These are phyloP conservation scores for Marchantia polymorpha DNA, from an alignment of 225 moss, liverwort and hornwort genomes.

Conservation along the genomic window DNA sequence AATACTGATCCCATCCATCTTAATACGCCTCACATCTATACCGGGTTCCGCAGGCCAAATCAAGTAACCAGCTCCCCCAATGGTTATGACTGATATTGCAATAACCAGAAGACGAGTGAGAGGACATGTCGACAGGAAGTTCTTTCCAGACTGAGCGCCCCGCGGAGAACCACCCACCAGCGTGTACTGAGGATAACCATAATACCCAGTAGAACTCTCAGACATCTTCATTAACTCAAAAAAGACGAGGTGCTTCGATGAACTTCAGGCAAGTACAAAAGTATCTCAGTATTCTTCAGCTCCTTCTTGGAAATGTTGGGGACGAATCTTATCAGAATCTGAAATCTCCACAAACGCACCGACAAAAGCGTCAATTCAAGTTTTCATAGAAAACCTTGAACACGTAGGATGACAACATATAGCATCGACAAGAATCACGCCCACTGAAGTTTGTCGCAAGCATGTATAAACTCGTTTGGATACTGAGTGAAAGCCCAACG, in stretches of 20 bases:
- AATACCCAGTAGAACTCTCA: slow-evolving; percentile 6
- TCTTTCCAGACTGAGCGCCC: slow-evolving; percentile 11
- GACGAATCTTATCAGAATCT: background rate
- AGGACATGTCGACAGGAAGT: background rate
- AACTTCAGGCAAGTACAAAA: background rate
- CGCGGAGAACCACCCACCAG: slow-evolving; percentile 20
- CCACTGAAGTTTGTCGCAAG: background rate
- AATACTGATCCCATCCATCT: slow-evolving; percentile 53
- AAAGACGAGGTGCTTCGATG: background rate
- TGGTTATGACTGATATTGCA: slow-evolving; percentile 23
- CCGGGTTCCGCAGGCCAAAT: slow-evolving; percentile 60
- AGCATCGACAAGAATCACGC: background rate
- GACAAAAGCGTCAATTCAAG: background rate
- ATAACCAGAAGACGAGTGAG: slow-evolving; percentile 3
- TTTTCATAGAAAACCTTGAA: background rate
- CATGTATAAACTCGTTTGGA: background rate
- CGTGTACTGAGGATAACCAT: slow-evolving; percentile 22
- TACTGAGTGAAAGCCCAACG: too few relatives aligned
- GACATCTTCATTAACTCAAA: background rate
- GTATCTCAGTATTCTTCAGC: background rate
- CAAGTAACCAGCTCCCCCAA: slow-evolving; percentile 40
- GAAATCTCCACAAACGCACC: background rate
- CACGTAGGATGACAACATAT: background rate
- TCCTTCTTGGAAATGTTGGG: background rate
- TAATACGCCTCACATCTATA: slow-evolving; percentile 53